These are phyloP conservation scores for Exserohilum turcica DNA, from an alignment of 2,329 filamentous ascomycete species.

Conservation along the genomic window DNA sequence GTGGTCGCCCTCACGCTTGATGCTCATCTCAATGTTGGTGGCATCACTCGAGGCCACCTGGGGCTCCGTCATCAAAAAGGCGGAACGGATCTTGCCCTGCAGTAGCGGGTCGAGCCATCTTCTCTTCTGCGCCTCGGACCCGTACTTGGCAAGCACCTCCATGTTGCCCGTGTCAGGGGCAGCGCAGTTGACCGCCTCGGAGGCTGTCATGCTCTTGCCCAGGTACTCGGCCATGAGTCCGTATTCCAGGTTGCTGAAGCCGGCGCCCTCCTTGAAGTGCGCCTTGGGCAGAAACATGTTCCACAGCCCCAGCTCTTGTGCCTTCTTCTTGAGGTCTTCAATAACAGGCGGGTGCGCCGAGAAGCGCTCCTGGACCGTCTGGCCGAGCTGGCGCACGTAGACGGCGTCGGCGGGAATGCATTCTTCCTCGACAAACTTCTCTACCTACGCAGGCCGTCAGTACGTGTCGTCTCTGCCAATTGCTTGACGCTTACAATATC, in stretches of 20 bases:
- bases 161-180: conserved; percentile 95
- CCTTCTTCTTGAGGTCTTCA: conserved; percentile 87
- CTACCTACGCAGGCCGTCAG: conserved; percentile 61
- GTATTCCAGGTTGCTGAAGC: conserved; percentile 95
- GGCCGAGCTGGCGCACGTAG: conserved; percentile 77
- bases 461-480: background rate
- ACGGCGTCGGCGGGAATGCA: conserved; percentile 77
- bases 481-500: conserved; percentile 63
- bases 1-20: conserved; percentile 80
- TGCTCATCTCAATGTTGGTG: conserved; percentile 86
- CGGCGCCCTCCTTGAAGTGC: conserved; percentile 93
- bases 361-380: conserved; percentile 75
- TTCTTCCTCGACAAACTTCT: conserved; percentile 96
- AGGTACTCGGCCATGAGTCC: conserved; percentile 96
- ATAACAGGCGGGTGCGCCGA: conserved; percentile 76
- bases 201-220: conserved; percentile 79
- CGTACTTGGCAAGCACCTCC: conserved; percentile 93
- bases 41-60: conserved; percentile 88
- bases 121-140: conserved; percentile 81
- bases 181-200: conserved; percentile 79
- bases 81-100: conserved; percentile 83
- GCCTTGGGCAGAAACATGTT: conserved; percentile 97
- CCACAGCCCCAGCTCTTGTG: conserved; percentile 84
- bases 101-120: conserved; percentile 82
- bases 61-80: conserved; percentile 94